Evolutionary conservation across 192 early-diverging fungal genomes (phyloP), one percentile per base, ranked within the genome.

Genomic region (Backusella parvicylindrica): DNA sequence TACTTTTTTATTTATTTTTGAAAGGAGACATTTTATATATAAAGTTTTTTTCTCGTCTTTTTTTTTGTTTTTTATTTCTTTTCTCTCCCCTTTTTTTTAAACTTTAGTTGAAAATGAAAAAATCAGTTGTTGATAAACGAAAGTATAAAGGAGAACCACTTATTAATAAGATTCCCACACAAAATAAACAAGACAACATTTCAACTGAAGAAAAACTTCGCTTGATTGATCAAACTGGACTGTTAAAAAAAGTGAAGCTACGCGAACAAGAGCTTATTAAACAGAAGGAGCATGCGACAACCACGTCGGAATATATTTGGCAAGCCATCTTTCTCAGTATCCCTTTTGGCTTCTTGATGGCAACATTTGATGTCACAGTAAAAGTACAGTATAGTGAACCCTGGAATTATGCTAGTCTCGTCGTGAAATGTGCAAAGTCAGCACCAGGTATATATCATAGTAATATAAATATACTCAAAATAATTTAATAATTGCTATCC

Each of bases 301-400:
- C 37, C 7, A 70, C 75, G 11, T 6, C 70, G 3, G 74, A 82
- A 33, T 82, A 79, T 70, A 53, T 76, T 8, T 70, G 77, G 63
- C 81, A 82, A 63, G 81, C 81, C 28, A 53, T 82, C 13, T 78
- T 79, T 64, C 33, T 82, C 1, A 64, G 68, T 31, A 64, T 82
- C 28, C 81, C 81, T 11, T 82, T 82, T 74, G 72, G 73, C 18
- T 70, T 78, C 23, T 47, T 82, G 23, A n/a, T 82, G 26, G 77
- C 74, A 2, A 73, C 77, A 8, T 82, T 82, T 73, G 77, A 82
- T 53, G 77, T 82, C 38, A 78, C 77, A 1, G 81, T 82, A 13
- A 78, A 77, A 28, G 74, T 82, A 15, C 81, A 82, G 43, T 82
- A 69, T 30, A 49, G 40, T 37, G 81, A 82, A 47, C 77, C 77